Evolutionary conservation across 345 rosid genomes (phyloP).

Genomic region (Eucalyptus albens): DNA sequence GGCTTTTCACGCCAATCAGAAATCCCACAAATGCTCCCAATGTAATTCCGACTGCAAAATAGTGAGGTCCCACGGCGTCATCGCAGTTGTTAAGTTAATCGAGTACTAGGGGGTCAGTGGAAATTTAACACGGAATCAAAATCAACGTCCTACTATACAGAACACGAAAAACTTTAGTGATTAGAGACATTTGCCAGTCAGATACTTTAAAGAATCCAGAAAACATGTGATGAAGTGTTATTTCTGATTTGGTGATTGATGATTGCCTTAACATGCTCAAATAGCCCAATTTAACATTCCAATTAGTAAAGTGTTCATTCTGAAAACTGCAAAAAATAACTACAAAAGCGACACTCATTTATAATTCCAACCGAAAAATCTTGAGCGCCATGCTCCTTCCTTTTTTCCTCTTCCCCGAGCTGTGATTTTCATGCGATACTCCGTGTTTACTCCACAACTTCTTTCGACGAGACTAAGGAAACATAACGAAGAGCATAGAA

Average conservation of each 20-base stretch:
- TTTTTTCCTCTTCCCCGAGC: background rate
- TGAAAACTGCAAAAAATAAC: background rate
- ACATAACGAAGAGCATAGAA: background rate
- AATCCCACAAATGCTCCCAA: constrained; percentile 10
- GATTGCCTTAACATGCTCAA: background rate
- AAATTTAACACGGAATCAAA: background rate
- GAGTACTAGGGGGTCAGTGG: background rate
- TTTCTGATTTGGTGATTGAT: background rate
- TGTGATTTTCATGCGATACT: background rate
- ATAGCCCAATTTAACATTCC: background rate
- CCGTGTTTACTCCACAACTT: background rate
- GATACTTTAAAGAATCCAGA: background rate
- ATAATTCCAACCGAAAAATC: background rate
- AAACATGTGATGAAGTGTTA: background rate
- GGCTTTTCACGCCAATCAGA: constrained; percentile 4
- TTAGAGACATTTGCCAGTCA: background rate
- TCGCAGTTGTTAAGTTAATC: background rate
- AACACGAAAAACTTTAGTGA: background rate
- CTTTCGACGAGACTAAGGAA: background rate
- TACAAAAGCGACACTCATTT: background rate
- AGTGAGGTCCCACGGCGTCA: background rate
- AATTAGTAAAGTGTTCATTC: background rate
- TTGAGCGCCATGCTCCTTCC: background rate
- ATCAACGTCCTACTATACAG: background rate
- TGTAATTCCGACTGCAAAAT: constrained; percentile 6